Conservation (phyloP, 2,329 filamentous ascomycete species). For the Colletotrichum phormii region DNA sequence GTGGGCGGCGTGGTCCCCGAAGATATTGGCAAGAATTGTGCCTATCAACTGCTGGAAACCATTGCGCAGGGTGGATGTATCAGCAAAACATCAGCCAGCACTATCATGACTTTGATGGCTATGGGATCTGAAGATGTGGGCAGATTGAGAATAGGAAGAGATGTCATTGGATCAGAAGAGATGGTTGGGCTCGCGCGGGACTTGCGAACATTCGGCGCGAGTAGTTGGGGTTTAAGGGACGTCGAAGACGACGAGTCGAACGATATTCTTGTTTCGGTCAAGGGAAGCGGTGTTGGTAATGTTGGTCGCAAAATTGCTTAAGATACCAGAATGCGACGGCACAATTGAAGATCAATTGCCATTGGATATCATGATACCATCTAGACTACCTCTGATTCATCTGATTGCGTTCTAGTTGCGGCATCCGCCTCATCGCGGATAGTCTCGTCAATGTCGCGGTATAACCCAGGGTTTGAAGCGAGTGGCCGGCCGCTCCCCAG, state of each 20-base stretch:
- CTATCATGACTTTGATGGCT: constrained; percentile 89
- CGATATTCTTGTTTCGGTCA: constrained; percentile 89
- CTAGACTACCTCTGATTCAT: constrained; percentile 31
- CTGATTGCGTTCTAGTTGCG: constrained; percentile 33
- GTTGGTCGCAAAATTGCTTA: constrained; percentile 88
- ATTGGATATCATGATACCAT: constrained; percentile 13
- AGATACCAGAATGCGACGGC: constrained; percentile 37
- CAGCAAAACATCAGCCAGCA: constrained; percentile 76
- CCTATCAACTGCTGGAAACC: constrained; percentile 87
- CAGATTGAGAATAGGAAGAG: constrained; percentile 81
- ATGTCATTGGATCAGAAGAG: constrained; percentile 84
- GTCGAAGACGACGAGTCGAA: constrained; percentile 72
- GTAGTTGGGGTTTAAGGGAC: constrained; percentile 89
- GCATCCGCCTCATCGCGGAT: constrained; percentile 35
- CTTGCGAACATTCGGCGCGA: constrained; percentile 87
- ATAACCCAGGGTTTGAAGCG: constrained; percentile 66
- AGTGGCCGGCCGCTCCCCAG: constrained; percentile 61
- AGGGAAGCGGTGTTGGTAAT: constrained; percentile 93
- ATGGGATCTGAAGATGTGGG: constrained; percentile 99
- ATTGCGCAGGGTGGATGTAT: constrained; percentile 87
- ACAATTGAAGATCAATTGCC: constrained; percentile 35
- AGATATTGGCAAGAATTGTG: constrained; percentile 89
- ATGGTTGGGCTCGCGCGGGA: constrained; percentile 86
- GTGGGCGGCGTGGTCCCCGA: constrained; percentile 87
- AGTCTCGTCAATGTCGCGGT: constrained; percentile 61